Percentiles rank a stretch among this genome's conserved stretches.
These are phyloP conservation scores for Cladophialophora bantiana DNA, from an alignment of 2,329 filamentous ascomycete genomes.

Conservation along the genomic window DNA sequence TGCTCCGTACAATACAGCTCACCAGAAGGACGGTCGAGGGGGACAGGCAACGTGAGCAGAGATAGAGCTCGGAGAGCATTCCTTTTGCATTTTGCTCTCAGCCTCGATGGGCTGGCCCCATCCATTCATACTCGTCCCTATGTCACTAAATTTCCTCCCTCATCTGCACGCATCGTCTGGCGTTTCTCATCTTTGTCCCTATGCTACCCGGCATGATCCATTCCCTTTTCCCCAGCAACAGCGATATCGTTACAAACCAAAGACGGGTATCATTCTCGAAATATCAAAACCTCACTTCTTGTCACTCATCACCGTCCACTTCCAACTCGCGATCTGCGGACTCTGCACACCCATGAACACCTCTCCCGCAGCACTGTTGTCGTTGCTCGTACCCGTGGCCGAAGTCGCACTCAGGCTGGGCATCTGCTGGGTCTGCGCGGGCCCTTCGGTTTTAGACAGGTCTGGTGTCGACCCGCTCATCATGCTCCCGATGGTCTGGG, in stretches of 20 bases:
- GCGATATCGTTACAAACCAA: conserved; percentile 25
- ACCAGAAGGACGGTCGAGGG: not conserved
- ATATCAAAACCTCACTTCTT: conserved; percentile 25
- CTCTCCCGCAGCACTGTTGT: conserved; percentile 34
- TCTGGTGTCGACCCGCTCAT: conserved; percentile 29
- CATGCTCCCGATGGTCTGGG: conserved; percentile 26
- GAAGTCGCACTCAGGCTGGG: conserved; percentile 27
- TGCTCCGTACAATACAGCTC: not conserved
- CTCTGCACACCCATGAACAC: conserved; percentile 41
- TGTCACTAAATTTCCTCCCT: not conserved
- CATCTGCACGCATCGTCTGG: not conserved
- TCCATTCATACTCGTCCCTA: not conserved
- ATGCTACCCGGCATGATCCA: not conserved
- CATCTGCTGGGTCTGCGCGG: conserved; percentile 21
- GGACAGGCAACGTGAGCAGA: not conserved
- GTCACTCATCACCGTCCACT: conserved; percentile 39
- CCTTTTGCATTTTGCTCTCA: not conserved
- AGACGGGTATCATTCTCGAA: conserved; percentile 19
- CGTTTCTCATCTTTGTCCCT: not conserved
- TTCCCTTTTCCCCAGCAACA: not conserved
- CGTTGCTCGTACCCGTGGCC: conserved; percentile 21
- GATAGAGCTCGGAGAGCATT: not conserved
- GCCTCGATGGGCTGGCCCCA: not conserved
- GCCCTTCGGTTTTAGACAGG: conserved; percentile 22
- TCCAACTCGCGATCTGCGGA: conserved; percentile 38